phyloP scores from a whole-genome alignment of 768 basidiomycete genomes.

The Boletus subcaerulescens region DNA sequence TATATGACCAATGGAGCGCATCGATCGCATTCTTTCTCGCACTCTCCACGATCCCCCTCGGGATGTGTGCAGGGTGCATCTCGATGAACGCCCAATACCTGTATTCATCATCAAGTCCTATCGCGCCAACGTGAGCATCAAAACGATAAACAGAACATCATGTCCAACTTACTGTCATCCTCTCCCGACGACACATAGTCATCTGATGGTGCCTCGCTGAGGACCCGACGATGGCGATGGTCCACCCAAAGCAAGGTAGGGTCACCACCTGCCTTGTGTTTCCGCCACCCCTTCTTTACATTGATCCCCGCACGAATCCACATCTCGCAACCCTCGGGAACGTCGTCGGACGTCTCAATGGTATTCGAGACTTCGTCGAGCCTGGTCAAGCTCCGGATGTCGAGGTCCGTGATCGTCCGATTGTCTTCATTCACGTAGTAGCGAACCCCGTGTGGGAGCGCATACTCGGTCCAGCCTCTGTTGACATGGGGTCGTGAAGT shows the following conservation, averaged over 20 bases:
- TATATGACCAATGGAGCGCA: conserved; percentile 76
- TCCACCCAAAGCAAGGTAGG: conserved; percentile 61
- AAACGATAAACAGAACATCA: background rate
- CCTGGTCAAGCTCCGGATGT: conserved; percentile 51
- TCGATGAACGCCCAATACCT: conserved; percentile 83
- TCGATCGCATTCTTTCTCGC: conserved; percentile 71
- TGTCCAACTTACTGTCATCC: conserved; percentile 39
- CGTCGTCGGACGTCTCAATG: conserved; percentile 29
- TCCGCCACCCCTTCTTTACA: conserved; percentile 29
- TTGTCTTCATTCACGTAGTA: conserved; percentile 69
- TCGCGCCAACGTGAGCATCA: background rate
- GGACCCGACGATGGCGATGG: conserved; percentile 55
- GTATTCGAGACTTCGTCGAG: conserved; percentile 41
- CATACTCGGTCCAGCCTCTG: conserved; percentile 73
- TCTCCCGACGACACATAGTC: conserved; percentile 24
- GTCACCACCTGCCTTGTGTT: conserved; percentile 29
- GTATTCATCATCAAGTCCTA: conserved; percentile 74
- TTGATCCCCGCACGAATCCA: conserved; percentile 53
- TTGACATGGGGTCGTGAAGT: conserved; percentile 18
- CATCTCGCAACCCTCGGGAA: conserved; percentile 50
- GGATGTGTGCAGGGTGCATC: conserved; percentile 69
- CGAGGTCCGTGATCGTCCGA: conserved; percentile 67
- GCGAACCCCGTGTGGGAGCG: conserved; percentile 66
- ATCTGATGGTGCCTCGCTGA: conserved; percentile 42
- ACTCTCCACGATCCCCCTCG: conserved; percentile 45